phyloP scores from a whole-genome alignment of 345 rosid species.

The Orychophragmus violaceus region DNA sequence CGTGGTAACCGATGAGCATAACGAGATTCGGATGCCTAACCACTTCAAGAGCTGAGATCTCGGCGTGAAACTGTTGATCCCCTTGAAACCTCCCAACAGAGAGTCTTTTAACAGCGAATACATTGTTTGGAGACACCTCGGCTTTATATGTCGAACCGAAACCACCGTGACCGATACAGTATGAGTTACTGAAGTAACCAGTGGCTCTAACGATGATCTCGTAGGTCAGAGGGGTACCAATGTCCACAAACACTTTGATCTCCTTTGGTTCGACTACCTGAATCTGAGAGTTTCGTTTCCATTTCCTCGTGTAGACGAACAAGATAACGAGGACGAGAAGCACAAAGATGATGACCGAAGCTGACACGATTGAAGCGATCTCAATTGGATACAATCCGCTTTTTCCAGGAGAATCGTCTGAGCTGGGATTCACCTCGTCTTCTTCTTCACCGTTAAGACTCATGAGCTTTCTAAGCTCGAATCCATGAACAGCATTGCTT shows the following conservation, averaged over 20 bases:
- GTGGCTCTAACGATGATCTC: slow-evolving; percentile 55
- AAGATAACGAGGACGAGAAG: slow-evolving; percentile 41
- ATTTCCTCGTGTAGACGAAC: slow-evolving; percentile 42
- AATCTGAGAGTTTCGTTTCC: slow-evolving; percentile 35
- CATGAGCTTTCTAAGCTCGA: slow-evolving; percentile 23
- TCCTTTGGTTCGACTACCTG: slow-evolving; percentile 34
- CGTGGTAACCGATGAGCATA: slow-evolving; percentile 50
- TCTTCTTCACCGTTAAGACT: slow-evolving; percentile 1
- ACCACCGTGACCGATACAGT: slow-evolving; percentile 60
- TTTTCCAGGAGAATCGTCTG: not conserved
- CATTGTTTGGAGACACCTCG: slow-evolving; percentile 36
- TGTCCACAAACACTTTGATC: slow-evolving; percentile 42
- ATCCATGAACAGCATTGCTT: slow-evolving; percentile 30
- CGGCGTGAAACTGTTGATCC: slow-evolving; percentile 53
- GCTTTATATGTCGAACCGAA: slow-evolving; percentile 63
- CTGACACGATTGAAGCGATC: slow-evolving; percentile 55
- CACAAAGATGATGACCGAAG: slow-evolving; percentile 53
- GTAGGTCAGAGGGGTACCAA: slow-evolving; percentile 38
- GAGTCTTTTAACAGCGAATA: slow-evolving; percentile 52
- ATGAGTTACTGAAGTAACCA: slow-evolving; percentile 42
- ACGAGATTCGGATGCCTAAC: slow-evolving; percentile 55
- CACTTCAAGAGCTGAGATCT: slow-evolving; percentile 51
- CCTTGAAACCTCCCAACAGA: slow-evolving; percentile 60
- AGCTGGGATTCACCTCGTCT: not conserved
- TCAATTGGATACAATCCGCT: slow-evolving; percentile 43